Evolutionary conservation across 2,329 filamentous ascomycete species (phyloP), one percentile per base, ranked within the genome.

Genomic region (Grosmannia huntii): DNA sequence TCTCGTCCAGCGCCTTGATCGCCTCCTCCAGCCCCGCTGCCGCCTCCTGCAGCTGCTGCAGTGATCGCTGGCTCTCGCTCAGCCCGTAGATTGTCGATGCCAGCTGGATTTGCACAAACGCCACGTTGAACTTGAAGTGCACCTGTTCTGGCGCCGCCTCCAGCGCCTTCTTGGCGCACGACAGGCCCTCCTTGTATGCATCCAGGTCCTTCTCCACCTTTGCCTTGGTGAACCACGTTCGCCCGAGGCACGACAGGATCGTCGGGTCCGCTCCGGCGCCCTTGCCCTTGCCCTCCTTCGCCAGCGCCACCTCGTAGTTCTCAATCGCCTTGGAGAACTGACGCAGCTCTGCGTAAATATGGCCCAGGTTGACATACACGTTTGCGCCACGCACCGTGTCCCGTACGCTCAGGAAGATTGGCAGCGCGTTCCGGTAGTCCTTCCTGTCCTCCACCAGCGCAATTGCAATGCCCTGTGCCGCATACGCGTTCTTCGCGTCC

Each of bases 111-210:
- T 97, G 94, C 31, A 97, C 89, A 68, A 96, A 99, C 0, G 94
- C 94, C 31, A 99, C 89, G 67, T 99, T 99, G 80, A 99, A 99
- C 70, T 94, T 90, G 71, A 94, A 89, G 71, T 96, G 90, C 33
- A 91, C 79, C 66, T 95, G 89, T 5, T 94, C 87, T 0, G 90
- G 88, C 1, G 88, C 84, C 57, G 87, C 81, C 58, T 84, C 81
- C 21, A 95, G 81, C 28, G 92, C 90, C 76, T 81, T 83, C 64
- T 85, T 76, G 1, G 84, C 83, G 64, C 79, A 85, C 55, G 81
- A 77, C 19, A 85, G 70, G 6, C 81, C 76, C 58, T 75, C 79
- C 61, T 73, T 75, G 65, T 82, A 82, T 16, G 79, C 77, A 41
- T 83, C 79, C 55, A 83, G 67, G 60, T 80, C 79, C 58, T 76